phyloP scores from a whole-genome alignment of 805 yeast species.

The Sugiyamaella americana region DNA sequence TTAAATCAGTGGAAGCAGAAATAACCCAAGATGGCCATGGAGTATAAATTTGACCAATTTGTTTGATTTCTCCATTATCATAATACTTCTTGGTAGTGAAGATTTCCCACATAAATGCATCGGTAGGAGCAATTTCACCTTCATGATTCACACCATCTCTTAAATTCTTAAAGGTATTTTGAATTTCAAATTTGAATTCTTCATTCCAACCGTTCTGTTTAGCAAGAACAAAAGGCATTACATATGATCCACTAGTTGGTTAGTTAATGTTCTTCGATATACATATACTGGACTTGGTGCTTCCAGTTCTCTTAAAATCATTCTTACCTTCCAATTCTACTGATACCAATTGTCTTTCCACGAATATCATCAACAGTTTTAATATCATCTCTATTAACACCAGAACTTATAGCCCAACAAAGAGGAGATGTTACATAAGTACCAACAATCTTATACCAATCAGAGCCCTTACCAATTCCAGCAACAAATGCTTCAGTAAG shows the following conservation, averaged over 20 bases:
- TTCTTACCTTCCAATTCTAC: slow-evolving; percentile 65
- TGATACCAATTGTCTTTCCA: slow-evolving; percentile 66
- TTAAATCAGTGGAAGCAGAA: slow-evolving; percentile 42
- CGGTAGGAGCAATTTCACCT: slow-evolving; percentile 43
- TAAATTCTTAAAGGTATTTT: slow-evolving; percentile 65
- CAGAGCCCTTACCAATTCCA: slow-evolving; percentile 68
- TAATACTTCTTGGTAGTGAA: slow-evolving; percentile 84
- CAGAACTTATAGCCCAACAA: slow-evolving; percentile 81
- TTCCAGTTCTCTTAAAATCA: no score
- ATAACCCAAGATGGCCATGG: slow-evolving; percentile 98
- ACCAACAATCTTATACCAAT: slow-evolving; percentile 60
- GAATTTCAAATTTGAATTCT: slow-evolving; percentile 45
- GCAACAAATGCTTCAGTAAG: slow-evolving; percentile 87
- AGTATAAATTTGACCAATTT: slow-evolving; percentile 82
- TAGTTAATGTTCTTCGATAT: neutral
- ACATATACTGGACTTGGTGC: no score
- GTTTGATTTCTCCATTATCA: slow-evolving; percentile 71
- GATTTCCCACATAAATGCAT: slow-evolving; percentile 95
- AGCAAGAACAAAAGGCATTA: slow-evolving; percentile 83
- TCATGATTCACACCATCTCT: slow-evolving; percentile 70
- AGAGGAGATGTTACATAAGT: slow-evolving; percentile 83
- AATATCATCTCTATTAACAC: slow-evolving; percentile 52
- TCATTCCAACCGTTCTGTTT: slow-evolving; percentile 46
- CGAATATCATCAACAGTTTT: slow-evolving; percentile 47
- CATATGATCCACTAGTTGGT: slow-evolving; percentile 59